A percentile compares a stretch with the other conserved stretches of the same genome.
These are phyloP conservation scores for Linnemannia schmuckeri DNA, from an alignment of 192 early-diverging fungal species.

Conservation along the genomic window DNA sequence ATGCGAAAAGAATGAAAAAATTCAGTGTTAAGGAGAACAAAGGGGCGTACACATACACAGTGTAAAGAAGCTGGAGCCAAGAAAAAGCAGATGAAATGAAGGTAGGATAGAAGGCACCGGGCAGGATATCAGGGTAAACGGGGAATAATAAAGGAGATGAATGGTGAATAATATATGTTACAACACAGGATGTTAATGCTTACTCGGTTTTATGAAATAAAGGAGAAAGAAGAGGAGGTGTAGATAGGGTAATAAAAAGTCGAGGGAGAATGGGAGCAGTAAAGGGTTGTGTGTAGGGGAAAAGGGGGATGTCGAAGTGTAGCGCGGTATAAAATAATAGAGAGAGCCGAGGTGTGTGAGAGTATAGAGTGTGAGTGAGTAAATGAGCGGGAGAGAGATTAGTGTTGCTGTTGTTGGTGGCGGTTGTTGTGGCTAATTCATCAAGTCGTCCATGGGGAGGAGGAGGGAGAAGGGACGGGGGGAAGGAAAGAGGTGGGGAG, in stretches of 20 bases:
- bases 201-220: neutral
- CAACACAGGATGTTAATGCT: neutral
- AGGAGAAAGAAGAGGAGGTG: neutral
- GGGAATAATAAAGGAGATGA: too few relatives aligned
- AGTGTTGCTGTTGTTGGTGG: neutral
- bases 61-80: too few relatives aligned
- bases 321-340: neutral
- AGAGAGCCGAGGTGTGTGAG: neutral
- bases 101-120: too few relatives aligned
- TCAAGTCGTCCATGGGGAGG: neutral
- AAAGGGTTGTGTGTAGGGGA: neutral
- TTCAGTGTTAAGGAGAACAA: too few relatives aligned
- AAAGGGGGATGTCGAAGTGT: neutral
- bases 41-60: too few relatives aligned
- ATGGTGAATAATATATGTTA: neutral
- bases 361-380: neutral
- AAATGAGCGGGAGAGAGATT: neutral
- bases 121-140: too few relatives aligned
- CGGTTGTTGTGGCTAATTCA: neutral
- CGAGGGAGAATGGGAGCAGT: neutral
- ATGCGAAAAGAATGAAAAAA: too few relatives aligned
- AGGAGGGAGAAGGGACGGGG: neutral
- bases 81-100: too few relatives aligned
- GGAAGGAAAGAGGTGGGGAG: neutral
- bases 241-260: slow-evolving; percentile 9